Evolutionary conservation across 768 basidiomycete species (phyloP), one percentile per base, ranked within the genome.

Genomic region (Pisolithus orientalis): DNA sequence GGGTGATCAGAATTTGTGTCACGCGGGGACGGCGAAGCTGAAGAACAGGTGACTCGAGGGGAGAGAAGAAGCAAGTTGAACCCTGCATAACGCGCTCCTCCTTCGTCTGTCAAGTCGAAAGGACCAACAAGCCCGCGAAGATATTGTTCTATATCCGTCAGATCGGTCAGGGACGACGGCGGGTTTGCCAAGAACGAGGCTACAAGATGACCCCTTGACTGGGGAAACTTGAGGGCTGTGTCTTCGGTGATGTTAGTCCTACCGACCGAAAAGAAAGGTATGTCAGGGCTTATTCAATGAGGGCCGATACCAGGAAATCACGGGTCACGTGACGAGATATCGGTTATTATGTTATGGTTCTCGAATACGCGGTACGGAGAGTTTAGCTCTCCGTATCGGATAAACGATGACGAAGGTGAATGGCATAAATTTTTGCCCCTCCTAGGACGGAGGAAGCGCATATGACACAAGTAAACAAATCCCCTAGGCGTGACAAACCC

Each of bases 191-290:
- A 78, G 63, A 87, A 90, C 24, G 80, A 78, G 28, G 85, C 77
- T 46, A 82, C 74, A 57, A 93, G 74, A 50, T 73, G 70, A 46
- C 90, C 90, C 58, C 90, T 78, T 59, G 89, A 87, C 16, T 13
- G 46, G n/a, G 31, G 29, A 78, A 78, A 51, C 66, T 55, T 57
- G 77, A 80, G 46, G 67, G 61, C 55, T 62, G 65, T 38, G 63
- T 52, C n/a, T 68, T 92, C 90, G 40, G 85, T 88, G 65, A 92
- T 90, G 72, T 93, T 92, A 17, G 90, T 93, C 64, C 89, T 90
- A 70, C 32, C 32, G 32, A 34, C 10, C 9, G 32, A 34, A 34
- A 34, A 34, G 32, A 34, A 34, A 32, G 10, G 5, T 34, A 34
- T 34, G 32, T 34, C 11, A 34, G 32, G 32, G 32, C 10, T 13